Evolutionary conservation across 1,284 basidiomycete genomes (phyloP).

Genomic region (Lentinus polychrous): DNA sequence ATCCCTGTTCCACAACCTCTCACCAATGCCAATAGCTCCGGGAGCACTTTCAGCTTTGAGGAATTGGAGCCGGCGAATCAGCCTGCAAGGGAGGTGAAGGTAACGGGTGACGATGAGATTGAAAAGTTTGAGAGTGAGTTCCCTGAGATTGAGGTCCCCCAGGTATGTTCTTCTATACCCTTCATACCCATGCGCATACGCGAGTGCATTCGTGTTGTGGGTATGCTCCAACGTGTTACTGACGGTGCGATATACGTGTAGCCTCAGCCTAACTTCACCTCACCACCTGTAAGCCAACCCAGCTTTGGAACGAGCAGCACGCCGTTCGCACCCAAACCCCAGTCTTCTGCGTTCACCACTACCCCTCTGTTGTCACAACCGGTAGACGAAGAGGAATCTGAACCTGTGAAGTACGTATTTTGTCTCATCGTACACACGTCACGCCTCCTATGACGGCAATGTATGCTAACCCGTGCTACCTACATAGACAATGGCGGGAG

Average conservation of each 20-base stretch:
- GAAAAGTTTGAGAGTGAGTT: slow-evolving; percentile 90
- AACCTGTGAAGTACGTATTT: slow-evolving; percentile 83
- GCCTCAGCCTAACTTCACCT: slow-evolving; percentile 9
- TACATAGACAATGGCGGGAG: slow-evolving; percentile 76
- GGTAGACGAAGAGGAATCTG: slow-evolving; percentile 77
- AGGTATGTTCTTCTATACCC: slow-evolving; percentile 34
- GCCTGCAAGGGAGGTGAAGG: slow-evolving; percentile 52
- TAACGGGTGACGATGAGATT: slow-evolving; percentile 84
- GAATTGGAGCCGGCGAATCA: slow-evolving; percentile 41
- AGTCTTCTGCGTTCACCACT: slow-evolving; percentile 57
- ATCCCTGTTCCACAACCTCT: slow-evolving; percentile 29
- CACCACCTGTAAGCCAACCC: slow-evolving; percentile 22
- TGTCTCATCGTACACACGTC: slow-evolving; percentile 8
- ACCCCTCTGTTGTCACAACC: slow-evolving; percentile 69
- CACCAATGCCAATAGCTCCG: slow-evolving; percentile 23
- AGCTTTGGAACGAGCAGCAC: slow-evolving; percentile 37
- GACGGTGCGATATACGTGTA: neutral
- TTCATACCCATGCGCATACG: too few relatives aligned
- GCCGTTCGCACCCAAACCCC: slow-evolving; percentile 68
- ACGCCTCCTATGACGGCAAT: neutral
- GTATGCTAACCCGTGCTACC: neutral
- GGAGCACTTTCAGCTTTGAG: slow-evolving; percentile 55
- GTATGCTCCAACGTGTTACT: neutral
- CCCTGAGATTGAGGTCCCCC: slow-evolving; percentile 72
- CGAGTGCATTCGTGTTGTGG: neutral